Base-by-base conservation (phyloP, 305 asterid species). In the Rubia balearica region DNA sequence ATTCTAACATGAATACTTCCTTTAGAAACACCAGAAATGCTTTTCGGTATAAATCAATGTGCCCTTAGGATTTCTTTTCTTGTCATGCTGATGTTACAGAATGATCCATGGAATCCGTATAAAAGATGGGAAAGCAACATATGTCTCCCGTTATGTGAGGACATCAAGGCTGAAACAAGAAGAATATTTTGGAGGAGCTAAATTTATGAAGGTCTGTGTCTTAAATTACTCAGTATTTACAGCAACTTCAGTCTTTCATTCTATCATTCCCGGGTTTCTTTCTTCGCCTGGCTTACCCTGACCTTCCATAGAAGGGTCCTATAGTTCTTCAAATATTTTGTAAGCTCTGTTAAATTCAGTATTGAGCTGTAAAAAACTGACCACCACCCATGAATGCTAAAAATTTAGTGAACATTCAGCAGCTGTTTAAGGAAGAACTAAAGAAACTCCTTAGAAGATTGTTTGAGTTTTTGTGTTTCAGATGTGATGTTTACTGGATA, bases 21-120 rank as follows among this genome's bases (percentile, higher is more conserved):
- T 7, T 22, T 14, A 22, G 11, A 33, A 53, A 40, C 56, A 38
- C 19, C 7, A 12, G 51, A 61, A 7, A 65, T 12, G 56, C 17
- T 66, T 33, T 43, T 56, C 22, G 11, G n/a, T 67, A 56, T 57
- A 12, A 21, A 12, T 14, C 51, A 13, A 56, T 67, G 11, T 67
- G 61, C 45, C 8, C 51, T 73, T 33, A n/a, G 11, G 49, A n/a
- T 55, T 55, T 73, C n/a, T 22, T 21, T 45, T 59, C 65, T 38
- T 7, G 36, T 24, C 51, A 46, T 11, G 72, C 70, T 65, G 60
- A 63, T 67, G 46, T 59, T 74, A 76, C 84, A 94, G 99, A 77
- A 94, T 94, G 99, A 91, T 94, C 77, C 99, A 94, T 81, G 99
- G 97, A 46, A 69, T 94, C 85, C 97, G 90, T 75, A 87, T 94